Conservation (phyloP, 805 yeast genomes). For the Zygotorulaspora danielsina region DNA sequence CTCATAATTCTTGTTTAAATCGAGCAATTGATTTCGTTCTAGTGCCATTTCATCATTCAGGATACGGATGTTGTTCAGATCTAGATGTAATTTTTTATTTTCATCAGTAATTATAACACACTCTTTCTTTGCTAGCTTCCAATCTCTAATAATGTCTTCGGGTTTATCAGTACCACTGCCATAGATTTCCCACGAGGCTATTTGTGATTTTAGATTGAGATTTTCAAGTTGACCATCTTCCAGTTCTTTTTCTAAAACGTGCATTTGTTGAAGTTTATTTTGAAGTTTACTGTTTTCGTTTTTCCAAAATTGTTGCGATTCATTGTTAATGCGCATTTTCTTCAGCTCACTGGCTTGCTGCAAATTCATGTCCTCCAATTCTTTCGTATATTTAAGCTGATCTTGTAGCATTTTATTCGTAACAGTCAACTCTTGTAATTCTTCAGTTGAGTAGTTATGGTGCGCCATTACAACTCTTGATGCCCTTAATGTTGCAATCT, state of each 20-base stretch:
- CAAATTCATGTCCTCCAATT: constrained; percentile 49
- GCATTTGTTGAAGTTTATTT: constrained; percentile 42
- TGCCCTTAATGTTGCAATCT: constrained; percentile 29
- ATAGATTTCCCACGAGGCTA: constrained; percentile 45
- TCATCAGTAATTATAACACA: constrained; percentile 36
- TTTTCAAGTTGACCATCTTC: constrained; percentile 50
- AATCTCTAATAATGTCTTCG: constrained; percentile 39
- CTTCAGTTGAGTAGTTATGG: constrained; percentile 32
- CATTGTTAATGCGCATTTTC: constrained; percentile 37
- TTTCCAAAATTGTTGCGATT: constrained; percentile 27
- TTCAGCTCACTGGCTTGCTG: constrained; percentile 51
- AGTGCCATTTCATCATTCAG: constrained; percentile 36
- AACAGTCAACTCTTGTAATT: constrained; percentile 32
- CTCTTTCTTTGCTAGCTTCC: constrained; percentile 40
- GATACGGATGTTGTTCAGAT: constrained; percentile 22
- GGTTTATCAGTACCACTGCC: constrained; percentile 32
- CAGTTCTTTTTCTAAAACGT: constrained; percentile 42
- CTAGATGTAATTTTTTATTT: constrained; percentile 28
- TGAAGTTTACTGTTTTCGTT: constrained; percentile 31
- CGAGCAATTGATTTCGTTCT: constrained; percentile 38
- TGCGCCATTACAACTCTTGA: constrained; percentile 38
- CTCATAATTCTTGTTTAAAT: constrained; percentile 28
- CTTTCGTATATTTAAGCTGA: constrained; percentile 44
- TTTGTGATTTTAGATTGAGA: constrained; percentile 44
- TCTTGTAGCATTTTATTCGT: constrained; percentile 37